Base-by-base conservation (phyloP, 768 basidiomycete species). In the Paxillus ammoniavirescens region DNA sequence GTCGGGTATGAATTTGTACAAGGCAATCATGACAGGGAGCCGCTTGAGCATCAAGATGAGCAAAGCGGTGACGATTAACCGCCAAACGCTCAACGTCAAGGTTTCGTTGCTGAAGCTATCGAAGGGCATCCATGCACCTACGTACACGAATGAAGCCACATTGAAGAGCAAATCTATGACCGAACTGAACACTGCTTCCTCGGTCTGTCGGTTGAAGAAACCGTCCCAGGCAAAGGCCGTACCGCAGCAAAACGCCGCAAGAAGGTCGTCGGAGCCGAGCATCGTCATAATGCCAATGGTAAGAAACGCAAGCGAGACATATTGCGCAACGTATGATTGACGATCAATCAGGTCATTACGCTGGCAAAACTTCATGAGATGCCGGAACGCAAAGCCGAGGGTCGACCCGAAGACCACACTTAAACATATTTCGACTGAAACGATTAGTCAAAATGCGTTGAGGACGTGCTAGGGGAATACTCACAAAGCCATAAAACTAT, bases 81-180 rank as follows among this genome's bases (percentile, higher is more conserved):
- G 77, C 90, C 93, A 93, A 9, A 91, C 85, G 41, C 77, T 81
- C 46, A 99, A 75, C 2, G 87, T 86, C 60, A 89, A 75, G 41
- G 72, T 75, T 8, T 73, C 71, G 65, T 91, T 79, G 54, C 76
- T 73, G 75, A 96, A 98, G 46, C 79, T 77, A 64, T 79, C 69
- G 72, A 99, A 98, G 1, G 97, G 97, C 82, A 95, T 95, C 87
- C 95, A 94, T 33, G 96, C 95, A 55, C 97, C 97, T 56, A 98
- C 89, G 65, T 89, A 98, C 47, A 98, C 86, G 75, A 98, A 98
- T 4, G 91, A 90, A 28, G 93, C 92, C 57, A 93, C 82, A 73
- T 98, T 98, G 82, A 97, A 96, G 53, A 98, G 78, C 59, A 98
- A 75, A 71, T 98, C 93, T 64, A 98, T 93, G 61, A 98, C 95